phyloP scores from a whole-genome alignment of 176 grass and related monocot genomes.

The sorghum (Sorghum bicolor) region DNA sequence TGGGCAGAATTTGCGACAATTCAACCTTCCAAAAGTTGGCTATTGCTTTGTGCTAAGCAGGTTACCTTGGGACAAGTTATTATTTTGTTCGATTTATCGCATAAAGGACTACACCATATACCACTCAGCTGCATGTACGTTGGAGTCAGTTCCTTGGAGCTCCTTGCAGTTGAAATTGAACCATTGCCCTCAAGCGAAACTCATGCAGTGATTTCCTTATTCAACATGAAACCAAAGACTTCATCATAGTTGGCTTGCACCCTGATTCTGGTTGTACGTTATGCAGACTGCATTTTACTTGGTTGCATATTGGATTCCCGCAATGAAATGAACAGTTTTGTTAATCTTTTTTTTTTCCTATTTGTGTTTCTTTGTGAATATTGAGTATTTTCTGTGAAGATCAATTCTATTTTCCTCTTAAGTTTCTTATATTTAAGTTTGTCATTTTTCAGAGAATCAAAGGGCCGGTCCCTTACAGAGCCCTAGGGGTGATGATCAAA shows the following conservation, averaged over 20 bases:
- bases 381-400: slow-evolving; percentile 1
- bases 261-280: not conserved
- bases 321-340: not conserved
- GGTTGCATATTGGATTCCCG: slow-evolving; percentile 25
- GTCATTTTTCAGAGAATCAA: not conserved
- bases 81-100: not conserved
- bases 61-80: not conserved
- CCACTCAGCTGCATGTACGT: not conserved
- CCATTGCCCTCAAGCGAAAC: not conserved
- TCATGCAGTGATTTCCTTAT: not conserved
- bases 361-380: not conserved
- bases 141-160: not conserved
- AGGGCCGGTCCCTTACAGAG: not conserved
- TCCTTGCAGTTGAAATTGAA: slow-evolving; percentile 10
- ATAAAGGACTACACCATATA: not conserved
- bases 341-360: not conserved
- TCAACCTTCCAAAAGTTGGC: not conserved
- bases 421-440: not conserved
- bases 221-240: not conserved
- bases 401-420: not conserved
- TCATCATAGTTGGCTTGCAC: not conserved
- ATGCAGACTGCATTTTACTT: slow-evolving; percentile 9
- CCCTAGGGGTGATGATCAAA: not conserved
- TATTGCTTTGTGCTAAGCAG: not conserved
- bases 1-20: not conserved